These are phyloP conservation scores for Scytalidium sp. DNA, from an alignment of 2,329 filamentous ascomycete species.

Conservation along the genomic window DNA sequence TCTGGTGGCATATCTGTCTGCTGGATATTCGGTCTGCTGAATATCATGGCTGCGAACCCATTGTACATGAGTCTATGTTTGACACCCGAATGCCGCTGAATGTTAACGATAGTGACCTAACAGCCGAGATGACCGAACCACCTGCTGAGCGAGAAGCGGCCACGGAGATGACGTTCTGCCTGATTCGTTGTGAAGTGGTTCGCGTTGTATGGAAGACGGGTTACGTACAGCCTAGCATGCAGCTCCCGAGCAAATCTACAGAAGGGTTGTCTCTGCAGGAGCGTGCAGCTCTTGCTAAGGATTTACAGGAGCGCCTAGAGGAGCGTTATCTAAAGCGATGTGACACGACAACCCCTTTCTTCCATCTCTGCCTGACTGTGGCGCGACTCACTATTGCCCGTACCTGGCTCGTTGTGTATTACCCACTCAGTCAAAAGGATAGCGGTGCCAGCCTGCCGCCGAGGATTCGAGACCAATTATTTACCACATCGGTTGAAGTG, in stretches of 20 bases:
- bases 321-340: too few species aligned
- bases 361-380: too few species aligned
- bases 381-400: not conserved
- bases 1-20: constrained; percentile 59
- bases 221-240: too few species aligned
- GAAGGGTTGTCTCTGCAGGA: not conserved
- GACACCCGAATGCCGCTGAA: constrained; percentile 28
- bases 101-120: constrained; percentile 18
- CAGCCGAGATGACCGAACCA: not conserved
- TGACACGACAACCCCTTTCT: too few species aligned
- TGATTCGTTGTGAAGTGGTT: not conserved
- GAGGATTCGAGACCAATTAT: not conserved
- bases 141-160: not conserved
- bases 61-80: not conserved
- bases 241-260: too few species aligned
- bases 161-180: constrained; percentile 1
- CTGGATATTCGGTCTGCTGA: constrained; percentile 54
- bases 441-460: not conserved
- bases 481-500: not conserved
- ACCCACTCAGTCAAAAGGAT: not conserved
- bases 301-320: too few species aligned
- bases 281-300: too few species aligned
- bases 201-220: too few species aligned
- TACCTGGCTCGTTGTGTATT: not conserved
- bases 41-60: constrained; percentile 44